Conservation (phyloP, 805 yeast species). For the Saccharomycopsis babjevae region DNA sequence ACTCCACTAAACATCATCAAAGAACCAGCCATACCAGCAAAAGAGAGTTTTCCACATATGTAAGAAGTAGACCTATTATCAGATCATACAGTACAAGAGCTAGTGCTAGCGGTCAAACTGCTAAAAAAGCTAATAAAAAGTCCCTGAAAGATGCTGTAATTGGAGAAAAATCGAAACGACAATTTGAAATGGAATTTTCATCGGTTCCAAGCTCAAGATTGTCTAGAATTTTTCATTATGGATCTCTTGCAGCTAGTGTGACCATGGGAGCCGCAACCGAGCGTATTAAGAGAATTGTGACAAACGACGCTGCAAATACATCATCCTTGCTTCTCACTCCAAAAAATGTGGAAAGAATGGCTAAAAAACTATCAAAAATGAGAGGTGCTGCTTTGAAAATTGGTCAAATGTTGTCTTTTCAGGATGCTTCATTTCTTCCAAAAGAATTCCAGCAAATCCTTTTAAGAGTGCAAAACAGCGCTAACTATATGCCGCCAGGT, state of each 20-base stretch:
- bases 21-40: not conserved
- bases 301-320: constrained; percentile 34
- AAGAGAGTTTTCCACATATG: constrained; percentile 5
- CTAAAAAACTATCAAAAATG: constrained; percentile 83
- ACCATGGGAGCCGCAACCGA: constrained; percentile 77
- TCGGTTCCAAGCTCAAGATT: constrained; percentile 81
- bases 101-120: not conserved
- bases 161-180: constrained; percentile 29
- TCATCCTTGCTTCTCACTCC: constrained; percentile 62
- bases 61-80: not conserved
- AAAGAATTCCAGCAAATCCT: constrained; percentile 73
- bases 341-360: constrained; percentile 76
- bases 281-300: constrained; percentile 57
- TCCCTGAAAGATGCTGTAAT: constrained; percentile 14
- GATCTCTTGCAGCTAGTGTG: constrained; percentile 83
- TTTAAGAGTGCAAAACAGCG: constrained; percentile 81
- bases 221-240: constrained; percentile 88
- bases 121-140: constrained; percentile 10
- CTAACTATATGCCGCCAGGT: constrained; percentile 92
- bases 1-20: not conserved
- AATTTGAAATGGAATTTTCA: constrained; percentile 44
- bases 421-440: constrained; percentile 79
- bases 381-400: constrained; percentile 97
- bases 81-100: not conserved
- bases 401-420: constrained; percentile 96